Conservation (phyloP, 106 monocot species). For the Agapanthus africanus region DNA sequence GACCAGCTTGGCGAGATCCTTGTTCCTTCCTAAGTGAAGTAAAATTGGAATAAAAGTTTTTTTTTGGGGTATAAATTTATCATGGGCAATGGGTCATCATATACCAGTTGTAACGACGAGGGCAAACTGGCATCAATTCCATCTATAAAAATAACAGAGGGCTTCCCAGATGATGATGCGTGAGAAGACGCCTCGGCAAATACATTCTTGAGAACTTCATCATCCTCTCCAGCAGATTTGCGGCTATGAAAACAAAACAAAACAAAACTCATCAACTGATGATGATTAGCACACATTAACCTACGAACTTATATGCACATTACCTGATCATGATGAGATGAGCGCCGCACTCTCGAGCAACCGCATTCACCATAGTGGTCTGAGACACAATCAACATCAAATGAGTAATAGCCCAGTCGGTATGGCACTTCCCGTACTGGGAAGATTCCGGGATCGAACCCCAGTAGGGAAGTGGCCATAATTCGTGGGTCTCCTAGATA, state of each 20-base stretch:
- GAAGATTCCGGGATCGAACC: no score
- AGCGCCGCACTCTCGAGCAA: conserved; percentile 73
- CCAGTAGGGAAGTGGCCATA: no score
- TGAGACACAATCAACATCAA: conserved; percentile 19
- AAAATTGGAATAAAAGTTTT: no score
- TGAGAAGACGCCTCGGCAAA: conserved; percentile 69
- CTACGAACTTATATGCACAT: neutral
- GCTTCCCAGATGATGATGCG: conserved; percentile 63
- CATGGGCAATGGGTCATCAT: neutral
- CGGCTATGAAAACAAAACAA: no score
- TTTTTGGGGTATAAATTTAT: no score
- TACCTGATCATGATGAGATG: conserved; percentile 78
- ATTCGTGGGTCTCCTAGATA: no score
- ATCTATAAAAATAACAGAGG: conserved; percentile 82
- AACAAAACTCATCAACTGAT: no score
- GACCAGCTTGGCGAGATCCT: conserved; percentile 74
- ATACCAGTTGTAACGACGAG: conserved; percentile 53
- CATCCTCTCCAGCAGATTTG: conserved; percentile 84
- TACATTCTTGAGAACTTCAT: conserved; percentile 55
- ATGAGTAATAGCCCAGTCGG: no score
- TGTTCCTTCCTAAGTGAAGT: conserved; percentile 62
- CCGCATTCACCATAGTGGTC: conserved; percentile 84
- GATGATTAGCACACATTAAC: no score
- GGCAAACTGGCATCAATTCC: no score
- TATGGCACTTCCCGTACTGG: no score